phyloP scores from a whole-genome alignment of 2,329 filamentous ascomycete genomes.

The Fusarium sterilihyphosum region DNA sequence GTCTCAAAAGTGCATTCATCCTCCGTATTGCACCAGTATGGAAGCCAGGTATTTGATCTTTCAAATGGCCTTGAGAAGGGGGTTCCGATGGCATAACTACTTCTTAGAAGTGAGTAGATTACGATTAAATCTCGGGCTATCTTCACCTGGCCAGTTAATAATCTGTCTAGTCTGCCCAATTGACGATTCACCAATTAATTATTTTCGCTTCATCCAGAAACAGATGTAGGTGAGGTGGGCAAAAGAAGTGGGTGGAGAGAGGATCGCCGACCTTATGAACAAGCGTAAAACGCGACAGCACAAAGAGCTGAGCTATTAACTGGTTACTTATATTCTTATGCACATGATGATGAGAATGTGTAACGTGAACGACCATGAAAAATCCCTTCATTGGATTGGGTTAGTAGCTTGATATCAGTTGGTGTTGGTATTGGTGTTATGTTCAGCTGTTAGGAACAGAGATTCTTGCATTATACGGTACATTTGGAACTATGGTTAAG shows the following conservation, averaged over 20 bases:
- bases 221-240: conserved; percentile 7
- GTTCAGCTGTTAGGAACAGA: background rate
- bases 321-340: background rate
- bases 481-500: background rate
- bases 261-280: background rate
- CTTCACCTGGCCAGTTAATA: background rate
- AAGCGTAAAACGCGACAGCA: background rate
- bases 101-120: background rate
- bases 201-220: background rate
- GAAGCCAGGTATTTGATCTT: background rate
- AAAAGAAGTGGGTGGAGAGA: background rate
- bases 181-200: background rate
- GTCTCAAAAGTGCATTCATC: background rate
- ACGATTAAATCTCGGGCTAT: no score
- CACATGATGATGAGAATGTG: background rate
- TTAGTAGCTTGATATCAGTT: background rate
- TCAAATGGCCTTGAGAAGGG: background rate
- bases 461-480: background rate
- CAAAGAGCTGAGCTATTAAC: background rate
- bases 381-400: no score
- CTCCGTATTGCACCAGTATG: background rate
- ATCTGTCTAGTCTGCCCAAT: background rate
- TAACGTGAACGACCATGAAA: background rate
- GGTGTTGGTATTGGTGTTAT: background rate
- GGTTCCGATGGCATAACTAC: background rate